These are phyloP conservation scores for Malassezia psittaci DNA, from an alignment of 1,284 basidiomycete genomes.

Conservation along the genomic window DNA sequence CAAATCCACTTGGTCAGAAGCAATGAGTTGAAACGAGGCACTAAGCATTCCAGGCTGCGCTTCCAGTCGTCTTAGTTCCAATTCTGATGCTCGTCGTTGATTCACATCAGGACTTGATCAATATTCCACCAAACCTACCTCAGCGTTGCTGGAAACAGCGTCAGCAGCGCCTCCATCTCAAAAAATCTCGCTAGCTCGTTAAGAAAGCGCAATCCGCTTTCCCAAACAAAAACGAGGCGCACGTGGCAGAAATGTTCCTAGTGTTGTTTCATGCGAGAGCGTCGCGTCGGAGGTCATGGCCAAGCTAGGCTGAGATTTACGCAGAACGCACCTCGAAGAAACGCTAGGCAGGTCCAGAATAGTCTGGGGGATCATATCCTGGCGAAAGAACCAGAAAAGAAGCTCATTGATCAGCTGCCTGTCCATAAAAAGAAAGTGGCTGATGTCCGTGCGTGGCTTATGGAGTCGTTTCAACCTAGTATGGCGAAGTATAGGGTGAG, in stretches of 20 bases:
- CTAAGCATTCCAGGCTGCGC: constrained; percentile 41
- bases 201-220: no score
- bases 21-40: constrained; percentile 35
- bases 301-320: not conserved
- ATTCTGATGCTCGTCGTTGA: constrained; percentile 38
- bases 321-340: not conserved
- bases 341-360: not conserved
- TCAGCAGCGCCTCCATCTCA: constrained; percentile 14
- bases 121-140: not conserved
- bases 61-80: constrained; percentile 42
- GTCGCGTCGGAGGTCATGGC: not conserved
- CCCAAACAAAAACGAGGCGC: not conserved
- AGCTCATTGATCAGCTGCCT: constrained; percentile 53
- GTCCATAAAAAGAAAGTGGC: constrained; percentile 78
- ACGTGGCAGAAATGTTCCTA: not conserved
- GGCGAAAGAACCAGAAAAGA: no score
- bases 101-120: constrained; percentile 32
- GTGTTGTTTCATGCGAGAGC: not conserved
- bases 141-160: constrained; percentile 14
- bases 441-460: constrained; percentile 72
- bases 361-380: no score
- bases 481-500: constrained; percentile 60
- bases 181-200: no score
- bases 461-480: constrained; percentile 65
- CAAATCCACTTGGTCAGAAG: constrained; percentile 26